Evolutionary conservation across 805 yeast genomes (phyloP).

Genomic region (Candida arabinofermentans): DNA sequence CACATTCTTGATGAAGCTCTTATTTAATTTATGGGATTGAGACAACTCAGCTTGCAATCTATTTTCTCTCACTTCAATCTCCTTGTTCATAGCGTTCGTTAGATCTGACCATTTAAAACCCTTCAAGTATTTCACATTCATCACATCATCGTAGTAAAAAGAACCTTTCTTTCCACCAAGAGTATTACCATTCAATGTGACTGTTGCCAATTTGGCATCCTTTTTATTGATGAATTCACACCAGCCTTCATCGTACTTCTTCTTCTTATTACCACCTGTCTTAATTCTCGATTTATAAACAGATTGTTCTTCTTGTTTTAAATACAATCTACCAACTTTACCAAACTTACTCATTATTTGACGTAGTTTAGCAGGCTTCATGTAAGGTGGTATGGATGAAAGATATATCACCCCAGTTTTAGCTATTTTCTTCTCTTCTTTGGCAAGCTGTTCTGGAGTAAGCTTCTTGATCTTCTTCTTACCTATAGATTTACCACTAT

Average conservation of each 20-base stretch:
- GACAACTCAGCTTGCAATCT: constrained; percentile 84
- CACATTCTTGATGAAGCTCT: constrained; percentile 75
- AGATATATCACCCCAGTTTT: constrained; percentile 91
- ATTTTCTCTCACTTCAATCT: constrained; percentile 83
- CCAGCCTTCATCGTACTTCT: constrained; percentile 93
- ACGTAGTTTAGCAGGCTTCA: constrained; percentile 90
- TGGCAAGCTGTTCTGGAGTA: constrained; percentile 50
- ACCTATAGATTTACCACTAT: constrained; percentile 24
- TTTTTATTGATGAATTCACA: constrained; percentile 80
- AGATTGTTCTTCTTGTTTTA: constrained; percentile 78
- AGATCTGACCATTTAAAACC: constrained; percentile 95
- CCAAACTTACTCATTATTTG: constrained; percentile 83
- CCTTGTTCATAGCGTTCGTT: constrained; percentile 89
- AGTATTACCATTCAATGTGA: constrained; percentile 80
- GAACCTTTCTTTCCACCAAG: constrained; percentile 90
- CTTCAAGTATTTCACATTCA: constrained; percentile 84
- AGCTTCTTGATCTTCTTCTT: constrained; percentile 49
- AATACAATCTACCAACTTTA: constrained; percentile 75
- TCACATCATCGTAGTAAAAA: constrained; percentile 89
- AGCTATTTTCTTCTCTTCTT: constrained; percentile 51
- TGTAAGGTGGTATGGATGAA: constrained; percentile 90
- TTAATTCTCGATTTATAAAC: constrained; percentile 65
- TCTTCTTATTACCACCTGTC: constrained; percentile 89
- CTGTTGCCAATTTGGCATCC: constrained; percentile 86
- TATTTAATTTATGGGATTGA: constrained; percentile 84